Conservation (phyloP, 164 flowering plant species). For the Platanus orientalis region DNA sequence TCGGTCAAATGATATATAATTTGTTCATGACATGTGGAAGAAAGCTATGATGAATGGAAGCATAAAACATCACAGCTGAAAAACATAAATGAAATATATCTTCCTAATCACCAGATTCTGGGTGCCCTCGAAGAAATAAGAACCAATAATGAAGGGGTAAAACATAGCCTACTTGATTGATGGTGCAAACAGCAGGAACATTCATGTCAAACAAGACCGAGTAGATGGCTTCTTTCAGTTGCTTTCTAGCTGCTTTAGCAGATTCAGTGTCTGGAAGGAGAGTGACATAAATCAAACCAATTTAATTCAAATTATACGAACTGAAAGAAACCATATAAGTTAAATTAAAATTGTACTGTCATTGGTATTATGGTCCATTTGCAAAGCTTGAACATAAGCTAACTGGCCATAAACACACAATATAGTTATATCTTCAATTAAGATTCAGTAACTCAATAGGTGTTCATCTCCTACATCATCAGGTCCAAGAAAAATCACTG, state of each 20-base stretch:
- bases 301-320: not conserved
- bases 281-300: not conserved
- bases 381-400: not conserved
- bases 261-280: slow-evolving; percentile 60
- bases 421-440: not conserved
- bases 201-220: slow-evolving; percentile 79
- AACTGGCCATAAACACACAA: not conserved
- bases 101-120: not conserved
- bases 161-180: slow-evolving; percentile 54
- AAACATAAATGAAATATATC: not conserved
- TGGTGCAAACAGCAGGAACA: slow-evolving; percentile 90
- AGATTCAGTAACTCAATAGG: not conserved
- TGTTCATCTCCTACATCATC: not conserved
- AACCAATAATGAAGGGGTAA: not conserved
- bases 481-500: not conserved
- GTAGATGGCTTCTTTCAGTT: slow-evolving; percentile 67
- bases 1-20: no score
- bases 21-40: no score
- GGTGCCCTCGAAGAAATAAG: not conserved
- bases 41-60: no score
- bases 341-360: not conserved
- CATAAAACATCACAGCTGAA: not conserved
- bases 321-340: not conserved
- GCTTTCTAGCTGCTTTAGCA: slow-evolving; percentile 75
- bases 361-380: not conserved